Evolutionary conservation across 2,329 filamentous ascomycete genomes (phyloP).

Genomic region (Dactylellina cionopaga): DNA sequence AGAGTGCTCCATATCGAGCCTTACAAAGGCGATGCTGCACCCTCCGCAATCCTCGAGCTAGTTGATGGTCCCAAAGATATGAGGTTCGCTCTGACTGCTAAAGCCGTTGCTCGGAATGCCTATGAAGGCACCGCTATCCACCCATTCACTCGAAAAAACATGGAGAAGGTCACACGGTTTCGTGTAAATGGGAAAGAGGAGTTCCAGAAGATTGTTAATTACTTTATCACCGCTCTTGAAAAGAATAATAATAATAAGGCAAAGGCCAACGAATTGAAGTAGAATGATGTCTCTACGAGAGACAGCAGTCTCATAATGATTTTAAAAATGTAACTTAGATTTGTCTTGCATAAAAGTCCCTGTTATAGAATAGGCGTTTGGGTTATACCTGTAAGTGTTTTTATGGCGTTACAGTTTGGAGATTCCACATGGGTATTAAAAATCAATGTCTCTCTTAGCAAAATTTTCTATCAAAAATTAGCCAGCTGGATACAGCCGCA

Average conservation of each 20-base stretch:
- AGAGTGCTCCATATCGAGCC: constrained; percentile 92
- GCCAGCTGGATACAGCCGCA: no score
- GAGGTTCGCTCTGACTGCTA: constrained; percentile 92
- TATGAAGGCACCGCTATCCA: constrained; percentile 69
- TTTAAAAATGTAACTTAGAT: no score
- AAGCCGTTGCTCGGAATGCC: constrained; percentile 75
- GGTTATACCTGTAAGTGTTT: no score
- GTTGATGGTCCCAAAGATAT: constrained; percentile 95
- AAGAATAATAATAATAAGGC: constrained; percentile 56
- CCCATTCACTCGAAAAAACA: constrained; percentile 79
- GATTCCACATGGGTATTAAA: no score
- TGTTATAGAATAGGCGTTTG: neutral
- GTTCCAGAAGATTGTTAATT: constrained; percentile 73
- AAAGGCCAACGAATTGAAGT: constrained; percentile 55
- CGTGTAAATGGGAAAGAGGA: constrained; percentile 73
- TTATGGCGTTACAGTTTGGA: no score
- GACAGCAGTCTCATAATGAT: neutral
- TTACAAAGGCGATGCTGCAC: constrained; percentile 84
- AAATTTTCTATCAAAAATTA: no score
- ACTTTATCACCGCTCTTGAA: constrained; percentile 33
- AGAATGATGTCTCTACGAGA: neutral
- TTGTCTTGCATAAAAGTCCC: neutral
- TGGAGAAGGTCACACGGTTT: constrained; percentile 83
- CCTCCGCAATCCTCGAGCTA: constrained; percentile 89
- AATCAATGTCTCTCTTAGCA: no score